Evolutionary conservation across 2,329 filamentous ascomycete genomes (phyloP), one percentile per base, ranked within the genome.

Genomic region (Penicillium oxalicum): DNA sequence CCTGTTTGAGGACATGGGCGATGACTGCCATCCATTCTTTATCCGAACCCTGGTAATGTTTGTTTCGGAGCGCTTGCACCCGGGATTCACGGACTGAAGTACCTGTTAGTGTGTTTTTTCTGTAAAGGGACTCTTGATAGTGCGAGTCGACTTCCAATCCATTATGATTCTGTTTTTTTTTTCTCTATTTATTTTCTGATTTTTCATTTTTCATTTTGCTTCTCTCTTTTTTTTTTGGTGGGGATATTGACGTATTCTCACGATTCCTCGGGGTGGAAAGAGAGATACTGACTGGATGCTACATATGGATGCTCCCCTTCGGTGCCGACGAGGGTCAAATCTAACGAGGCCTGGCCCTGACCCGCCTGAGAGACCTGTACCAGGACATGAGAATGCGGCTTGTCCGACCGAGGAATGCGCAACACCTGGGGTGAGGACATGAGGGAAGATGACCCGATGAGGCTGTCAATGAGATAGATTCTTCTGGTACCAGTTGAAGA

Each of bases 221-320:
- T 7, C 11, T 32, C 29, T 32, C 11, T 32, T 9, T 32, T 32
- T 9, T 32, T 32, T 32, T 32, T 32, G 11, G 29, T 2, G n/a
- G n/a, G n/a, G n/a, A n/a, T n/a, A n/a, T n/a, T n/a, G n/a, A n/a
- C n/a, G n/a, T n/a, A n/a, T n/a, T n/a, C n/a, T n/a, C n/a, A n/a
- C n/a, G n/a, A n/a, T n/a, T n/a, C n/a, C n/a, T n/a, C n/a, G n/a
- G n/a, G n/a, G n/a, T n/a, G n/a, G n/a, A n/a, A n/a, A n/a, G 29
- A 32, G 7, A 1, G 29, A 32, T 32, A 32, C 29, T 32, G 61
- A 79, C 77, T 64, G 48, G 69, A 70, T 6, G 68, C 66, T 24
- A 72, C 68, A 62, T 78, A 84, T 9, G 79, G 74, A 47, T 67
- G 69, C 52, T 80, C 75, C 40, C 77, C 77, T 61, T 84, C 80